phyloP scores from a whole-genome alignment of 2,329 filamentous ascomycete genomes.

The Elsinoe australis region DNA sequence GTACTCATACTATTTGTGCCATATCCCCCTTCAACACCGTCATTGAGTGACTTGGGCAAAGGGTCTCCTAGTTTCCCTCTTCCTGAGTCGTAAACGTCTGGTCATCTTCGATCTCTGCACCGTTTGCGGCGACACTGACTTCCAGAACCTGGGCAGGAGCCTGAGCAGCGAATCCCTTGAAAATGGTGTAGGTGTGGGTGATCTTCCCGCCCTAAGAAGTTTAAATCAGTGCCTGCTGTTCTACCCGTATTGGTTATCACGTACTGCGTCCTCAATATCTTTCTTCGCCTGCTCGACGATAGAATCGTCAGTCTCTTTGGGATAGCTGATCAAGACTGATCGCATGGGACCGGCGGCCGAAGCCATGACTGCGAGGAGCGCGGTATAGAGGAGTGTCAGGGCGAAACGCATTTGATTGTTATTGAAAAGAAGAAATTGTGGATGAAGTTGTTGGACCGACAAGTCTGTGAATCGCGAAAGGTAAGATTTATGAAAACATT shows the following conservation, averaged over 20 bases:
- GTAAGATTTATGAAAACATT: slow-evolving; percentile 19
- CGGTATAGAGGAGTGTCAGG: slow-evolving; percentile 23
- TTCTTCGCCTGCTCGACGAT: slow-evolving; percentile 65
- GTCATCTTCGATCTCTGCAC: slow-evolving; percentile 68
- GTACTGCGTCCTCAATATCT: slow-evolving; percentile 57
- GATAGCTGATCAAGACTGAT: slow-evolving; percentile 71
- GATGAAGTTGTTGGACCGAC: too few species aligned
- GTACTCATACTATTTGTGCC: background rate
- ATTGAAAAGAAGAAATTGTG: background rate
- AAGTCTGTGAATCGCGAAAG: too few species aligned
- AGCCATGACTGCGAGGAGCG: slow-evolving; percentile 50
- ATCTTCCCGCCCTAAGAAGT: slow-evolving; percentile 56
- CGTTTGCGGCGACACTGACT: slow-evolving; percentile 52
- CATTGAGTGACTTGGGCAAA: background rate
- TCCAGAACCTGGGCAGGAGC: slow-evolving; percentile 63
- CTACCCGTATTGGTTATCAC: slow-evolving; percentile 21
- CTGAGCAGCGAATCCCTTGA: slow-evolving; percentile 41
- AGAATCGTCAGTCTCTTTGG: slow-evolving; percentile 57
- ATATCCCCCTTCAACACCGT: background rate
- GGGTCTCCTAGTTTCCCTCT: background rate
- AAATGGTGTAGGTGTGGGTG: slow-evolving; percentile 50
- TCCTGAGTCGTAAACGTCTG: slow-evolving; percentile 35
- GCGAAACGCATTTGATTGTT: slow-evolving; percentile 28
- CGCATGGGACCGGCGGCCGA: slow-evolving; percentile 56
- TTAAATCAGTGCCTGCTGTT: slow-evolving; percentile 20